Evolutionary conservation across 2,329 filamentous ascomycete genomes (phyloP).

Genomic region (Nakataea oryzae): DNA sequence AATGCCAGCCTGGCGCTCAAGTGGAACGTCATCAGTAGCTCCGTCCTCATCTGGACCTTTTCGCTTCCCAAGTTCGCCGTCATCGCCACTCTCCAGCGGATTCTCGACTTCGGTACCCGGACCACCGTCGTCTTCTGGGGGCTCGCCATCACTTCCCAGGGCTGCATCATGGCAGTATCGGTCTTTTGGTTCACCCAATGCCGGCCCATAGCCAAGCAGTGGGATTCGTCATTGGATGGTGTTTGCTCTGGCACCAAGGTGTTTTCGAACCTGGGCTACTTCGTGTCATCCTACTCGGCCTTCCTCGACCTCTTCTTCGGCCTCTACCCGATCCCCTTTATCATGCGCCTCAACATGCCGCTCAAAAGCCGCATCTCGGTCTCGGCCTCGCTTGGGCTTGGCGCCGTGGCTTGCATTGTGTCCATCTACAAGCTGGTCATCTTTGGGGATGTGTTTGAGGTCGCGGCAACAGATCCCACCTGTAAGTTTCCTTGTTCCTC

Average conservation of each 20-base stretch:
- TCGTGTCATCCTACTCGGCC: constrained; percentile 18
- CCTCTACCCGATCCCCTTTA: constrained; percentile 18
- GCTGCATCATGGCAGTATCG: constrained; percentile 16
- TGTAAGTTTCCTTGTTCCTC: constrained; percentile 12
- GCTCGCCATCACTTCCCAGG: constrained; percentile 19
- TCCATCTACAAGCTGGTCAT: constrained; percentile 18
- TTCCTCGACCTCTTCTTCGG: constrained; percentile 21
- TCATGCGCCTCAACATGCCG: constrained; percentile 21
- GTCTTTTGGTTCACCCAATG: constrained; percentile 21
- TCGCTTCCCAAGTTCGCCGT: constrained; percentile 23
- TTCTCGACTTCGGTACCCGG: constrained; percentile 17
- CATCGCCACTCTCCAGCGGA: constrained; percentile 19
- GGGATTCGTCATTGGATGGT: constrained; percentile 15
- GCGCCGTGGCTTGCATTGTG: constrained; percentile 15
- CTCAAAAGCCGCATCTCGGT: constrained; percentile 15
- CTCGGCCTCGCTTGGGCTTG: constrained; percentile 14
- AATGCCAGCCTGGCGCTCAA: constrained; percentile 13
- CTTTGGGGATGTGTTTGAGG: constrained; percentile 13
- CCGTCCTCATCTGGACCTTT: constrained; percentile 21
- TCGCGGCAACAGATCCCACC: constrained; percentile 15
- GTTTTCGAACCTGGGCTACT: constrained; percentile 15
- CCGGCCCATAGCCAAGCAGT: constrained; percentile 14
- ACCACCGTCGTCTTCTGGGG: constrained; percentile 18
- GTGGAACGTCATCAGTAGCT: constrained; percentile 19
- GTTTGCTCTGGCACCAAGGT: constrained; percentile 13